Evolutionary conservation across 2,329 filamentous ascomycete species (phyloP).

Genomic region (Ophiostoma australiae): DNA sequence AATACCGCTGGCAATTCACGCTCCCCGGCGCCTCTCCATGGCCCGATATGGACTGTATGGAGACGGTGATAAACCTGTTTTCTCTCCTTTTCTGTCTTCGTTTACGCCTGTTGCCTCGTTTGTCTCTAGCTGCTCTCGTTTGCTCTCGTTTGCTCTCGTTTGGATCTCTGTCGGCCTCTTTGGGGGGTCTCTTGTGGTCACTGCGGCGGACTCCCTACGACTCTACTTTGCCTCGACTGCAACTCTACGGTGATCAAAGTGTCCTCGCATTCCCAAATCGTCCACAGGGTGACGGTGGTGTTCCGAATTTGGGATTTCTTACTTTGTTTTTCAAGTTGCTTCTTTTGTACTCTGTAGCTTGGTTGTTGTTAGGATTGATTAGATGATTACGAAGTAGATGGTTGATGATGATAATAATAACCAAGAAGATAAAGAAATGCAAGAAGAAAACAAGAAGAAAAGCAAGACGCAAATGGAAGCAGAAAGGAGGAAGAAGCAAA

Average conservation of each 20-base stretch:
- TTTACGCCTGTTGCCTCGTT: background rate
- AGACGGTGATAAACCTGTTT: background rate
- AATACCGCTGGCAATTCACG: background rate
- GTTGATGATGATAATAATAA: background rate
- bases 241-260: background rate
- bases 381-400: background rate
- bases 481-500: background rate
- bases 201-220: background rate
- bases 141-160: background rate
- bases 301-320: conserved; percentile 4
- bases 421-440: background rate
- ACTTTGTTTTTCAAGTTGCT: background rate
- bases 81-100: background rate
- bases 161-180: background rate
- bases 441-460: too few relatives aligned
- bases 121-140: background rate
- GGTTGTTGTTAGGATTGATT: background rate
- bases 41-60: background rate
- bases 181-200: background rate
- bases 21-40: background rate
- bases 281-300: background rate
- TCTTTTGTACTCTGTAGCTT: background rate
- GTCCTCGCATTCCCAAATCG: background rate
- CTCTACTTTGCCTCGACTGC: background rate
- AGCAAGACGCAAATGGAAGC: too few relatives aligned